Evolutionary conservation across 176 grass and related monocot species (phyloP).

Genomic region (Urochloa ruziziensis): DNA sequence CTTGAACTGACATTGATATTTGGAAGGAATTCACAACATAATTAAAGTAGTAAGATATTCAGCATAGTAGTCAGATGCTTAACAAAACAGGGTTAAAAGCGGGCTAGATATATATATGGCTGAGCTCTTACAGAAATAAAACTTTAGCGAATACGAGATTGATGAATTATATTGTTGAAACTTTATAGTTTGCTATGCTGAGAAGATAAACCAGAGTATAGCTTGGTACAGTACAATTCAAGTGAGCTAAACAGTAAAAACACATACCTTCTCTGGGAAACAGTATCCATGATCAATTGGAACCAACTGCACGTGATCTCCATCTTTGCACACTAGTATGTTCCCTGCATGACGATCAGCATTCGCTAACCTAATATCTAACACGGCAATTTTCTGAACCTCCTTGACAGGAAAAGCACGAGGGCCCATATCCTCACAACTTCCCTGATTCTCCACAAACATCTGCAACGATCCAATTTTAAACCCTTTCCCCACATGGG

Average conservation of each 20-base stretch:
- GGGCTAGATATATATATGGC: neutral
- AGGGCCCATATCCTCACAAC: constrained; percentile 69
- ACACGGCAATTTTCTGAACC: constrained; percentile 75
- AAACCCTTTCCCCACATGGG: constrained; percentile 45
- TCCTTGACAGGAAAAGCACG: constrained; percentile 59
- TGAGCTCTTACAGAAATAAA: neutral
- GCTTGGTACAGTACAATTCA: too few relatives aligned
- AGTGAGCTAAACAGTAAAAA: neutral
- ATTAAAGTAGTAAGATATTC: neutral
- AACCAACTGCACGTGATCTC: constrained; percentile 34
- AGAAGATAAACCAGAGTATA: too few relatives aligned
- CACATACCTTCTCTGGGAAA: constrained; percentile 61
- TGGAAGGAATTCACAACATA: neutral
- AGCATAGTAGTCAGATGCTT: neutral
- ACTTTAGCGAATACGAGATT: neutral
- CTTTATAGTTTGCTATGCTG: neutral
- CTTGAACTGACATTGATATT: neutral
- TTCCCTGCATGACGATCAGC: constrained; percentile 84
- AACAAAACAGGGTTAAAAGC: neutral
- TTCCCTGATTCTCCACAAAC: constrained; percentile 68
- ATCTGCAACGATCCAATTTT: constrained; percentile 83
- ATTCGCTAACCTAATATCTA: constrained; percentile 84
- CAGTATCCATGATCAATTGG: constrained; percentile 95
- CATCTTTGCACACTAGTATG: constrained; percentile 49
- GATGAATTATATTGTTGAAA: neutral